Percentiles rank a stretch among this genome's conserved stretches.
Evolutionary conservation across 768 basidiomycete species (phyloP).

Genomic region (Hypsizygus marmoreus): DNA sequence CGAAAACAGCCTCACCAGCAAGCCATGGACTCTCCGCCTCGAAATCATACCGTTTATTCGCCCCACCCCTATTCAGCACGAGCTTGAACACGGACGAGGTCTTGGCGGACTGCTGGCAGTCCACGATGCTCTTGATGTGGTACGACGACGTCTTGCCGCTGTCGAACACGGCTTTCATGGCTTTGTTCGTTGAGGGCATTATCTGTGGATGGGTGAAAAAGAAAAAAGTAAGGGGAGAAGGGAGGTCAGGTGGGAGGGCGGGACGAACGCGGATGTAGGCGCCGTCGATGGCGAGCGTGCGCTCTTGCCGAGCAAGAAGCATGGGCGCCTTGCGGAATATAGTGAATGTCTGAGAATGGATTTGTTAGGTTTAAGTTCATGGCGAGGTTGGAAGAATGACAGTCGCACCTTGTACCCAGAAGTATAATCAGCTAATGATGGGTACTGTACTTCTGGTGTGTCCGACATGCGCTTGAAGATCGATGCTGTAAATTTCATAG

Average conservation of each 20-base stretch:
- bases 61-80: constrained; percentile 70
- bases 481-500: constrained; percentile 56
- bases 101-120: constrained; percentile 83
- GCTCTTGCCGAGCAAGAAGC: constrained; percentile 87
- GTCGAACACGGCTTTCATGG: constrained; percentile 76
- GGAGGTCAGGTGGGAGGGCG: background rate
- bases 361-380: background rate
- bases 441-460: constrained; percentile 57
- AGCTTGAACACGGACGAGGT: constrained; percentile 86
- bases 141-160: constrained; percentile 90
- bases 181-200: constrained; percentile 81
- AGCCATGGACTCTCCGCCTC: constrained; percentile 87
- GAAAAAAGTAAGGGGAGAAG: constrained; percentile 4
- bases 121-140: constrained; percentile 84
- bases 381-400: background rate
- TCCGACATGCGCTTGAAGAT: constrained; percentile 92
- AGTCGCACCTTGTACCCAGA: constrained; percentile 83
- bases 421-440: constrained; percentile 73
- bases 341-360: constrained; percentile 68
- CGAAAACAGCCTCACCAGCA: constrained; percentile 72
- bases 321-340: constrained; percentile 95
- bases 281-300: constrained; percentile 91
- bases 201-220: too few species aligned
- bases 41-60: constrained; percentile 94
- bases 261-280: constrained; percentile 82